Evolutionary conservation across 2,329 filamentous ascomycete genomes (phyloP).

Genomic region (Blastomyces emzantsi): DNA sequence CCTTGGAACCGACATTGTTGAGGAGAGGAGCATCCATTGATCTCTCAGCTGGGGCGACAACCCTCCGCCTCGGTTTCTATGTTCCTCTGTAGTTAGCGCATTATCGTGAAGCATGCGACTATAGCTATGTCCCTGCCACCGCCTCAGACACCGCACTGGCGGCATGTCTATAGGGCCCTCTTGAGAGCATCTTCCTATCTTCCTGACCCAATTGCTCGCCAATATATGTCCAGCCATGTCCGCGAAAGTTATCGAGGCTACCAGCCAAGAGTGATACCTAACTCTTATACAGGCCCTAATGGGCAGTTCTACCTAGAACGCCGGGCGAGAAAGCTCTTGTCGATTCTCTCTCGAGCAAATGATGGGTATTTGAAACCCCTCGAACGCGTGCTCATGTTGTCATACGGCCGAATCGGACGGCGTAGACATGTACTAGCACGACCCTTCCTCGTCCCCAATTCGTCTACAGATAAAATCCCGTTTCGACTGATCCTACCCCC

Average conservation of each 20-base stretch:
- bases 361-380: constrained; percentile 45
- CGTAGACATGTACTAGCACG: constrained; percentile 42
- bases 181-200: constrained; percentile 54
- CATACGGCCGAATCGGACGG: constrained; percentile 50
- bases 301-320: constrained; percentile 21
- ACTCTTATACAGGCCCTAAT: constrained; percentile 16
- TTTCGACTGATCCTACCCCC: constrained; percentile 11
- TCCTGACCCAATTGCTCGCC: constrained; percentile 47
- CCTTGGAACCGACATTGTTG: not conserved
- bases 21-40: not conserved
- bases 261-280: constrained; percentile 15
- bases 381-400: constrained; percentile 43
- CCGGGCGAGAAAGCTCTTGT: constrained; percentile 32
- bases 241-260: constrained; percentile 42
- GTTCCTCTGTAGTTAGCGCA: not conserved
- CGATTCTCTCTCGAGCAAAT: constrained; percentile 45
- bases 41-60: not conserved
- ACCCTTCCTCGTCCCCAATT: constrained; percentile 13
- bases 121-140: constrained; percentile 2
- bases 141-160: constrained; percentile 23
- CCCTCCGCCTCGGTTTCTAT: not conserved
- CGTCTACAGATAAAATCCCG: constrained; percentile 13
- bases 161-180: constrained; percentile 46
- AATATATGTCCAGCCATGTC: constrained; percentile 43
- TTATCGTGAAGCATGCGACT: not conserved